A percentile compares a stretch with the other conserved stretches of the same genome.
Conservation (phyloP, 495 filamentous ascomycete genomes). For the Hyaloscypha variabilis region DNA sequence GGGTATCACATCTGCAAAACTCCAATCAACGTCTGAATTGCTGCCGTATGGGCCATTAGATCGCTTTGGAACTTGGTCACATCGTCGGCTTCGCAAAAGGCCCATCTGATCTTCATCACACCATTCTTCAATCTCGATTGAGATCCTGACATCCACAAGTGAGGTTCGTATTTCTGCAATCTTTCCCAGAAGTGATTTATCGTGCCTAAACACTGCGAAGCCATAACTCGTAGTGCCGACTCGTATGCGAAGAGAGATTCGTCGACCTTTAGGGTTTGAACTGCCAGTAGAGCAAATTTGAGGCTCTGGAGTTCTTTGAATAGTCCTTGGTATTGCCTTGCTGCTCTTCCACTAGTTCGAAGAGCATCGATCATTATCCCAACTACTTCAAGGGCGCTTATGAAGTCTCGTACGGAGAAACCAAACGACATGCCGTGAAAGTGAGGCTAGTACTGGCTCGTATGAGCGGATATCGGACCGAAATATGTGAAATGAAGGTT, state of each 20-base stretch:
- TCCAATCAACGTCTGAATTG: constrained; percentile 21
- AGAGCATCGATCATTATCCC: constrained; percentile 30
- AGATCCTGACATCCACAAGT: too few relatives aligned
- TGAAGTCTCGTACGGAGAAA: constrained; percentile 13
- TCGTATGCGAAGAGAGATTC: constrained; percentile 9
- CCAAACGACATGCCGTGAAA: constrained; percentile 7
- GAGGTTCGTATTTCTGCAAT: constrained; percentile 29
- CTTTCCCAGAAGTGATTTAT: constrained; percentile 31
- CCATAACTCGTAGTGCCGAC: constrained; percentile 26
- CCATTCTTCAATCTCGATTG: constrained; percentile 12
- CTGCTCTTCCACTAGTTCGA: constrained; percentile 8
- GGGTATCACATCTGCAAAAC: too few relatives aligned
- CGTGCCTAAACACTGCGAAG: constrained; percentile 30
- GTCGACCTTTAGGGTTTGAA: constrained; percentile 31
- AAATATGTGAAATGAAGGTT: not conserved
- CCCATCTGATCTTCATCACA: constrained; percentile 32
- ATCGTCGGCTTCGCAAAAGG: constrained; percentile 33
- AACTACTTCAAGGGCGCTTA: constrained; percentile 8
- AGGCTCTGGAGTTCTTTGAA: constrained; percentile 33
- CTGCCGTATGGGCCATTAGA: constrained; percentile 27
- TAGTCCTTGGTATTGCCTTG: constrained; percentile 27
- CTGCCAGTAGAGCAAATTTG: constrained; percentile 29
- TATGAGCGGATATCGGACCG: not conserved
- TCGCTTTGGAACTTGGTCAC: constrained; percentile 30
- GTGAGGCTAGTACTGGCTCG: not conserved